Evolutionary conservation across 2,329 filamentous ascomycete genomes (phyloP).

Genomic region (Alternaria solani): DNA sequence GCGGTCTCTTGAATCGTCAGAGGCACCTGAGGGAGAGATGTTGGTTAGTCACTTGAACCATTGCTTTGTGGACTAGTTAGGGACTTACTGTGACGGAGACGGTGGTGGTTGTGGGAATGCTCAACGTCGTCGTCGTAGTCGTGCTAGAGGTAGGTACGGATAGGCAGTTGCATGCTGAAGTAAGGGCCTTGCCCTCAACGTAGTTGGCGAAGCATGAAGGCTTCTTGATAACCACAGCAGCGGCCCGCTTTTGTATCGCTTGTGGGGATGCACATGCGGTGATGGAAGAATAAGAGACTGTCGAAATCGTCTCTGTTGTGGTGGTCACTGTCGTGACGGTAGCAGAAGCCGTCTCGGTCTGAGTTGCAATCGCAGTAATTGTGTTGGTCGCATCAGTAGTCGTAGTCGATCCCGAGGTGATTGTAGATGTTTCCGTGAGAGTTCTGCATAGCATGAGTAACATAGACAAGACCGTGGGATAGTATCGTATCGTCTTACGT

Average conservation of each 20-base stretch:
- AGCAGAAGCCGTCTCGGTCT: not conserved
- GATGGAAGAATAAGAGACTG: not conserved
- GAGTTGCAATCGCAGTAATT: not conserved
- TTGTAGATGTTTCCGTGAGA: not conserved
- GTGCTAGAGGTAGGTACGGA: not conserved
- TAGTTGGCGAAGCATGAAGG: not conserved
- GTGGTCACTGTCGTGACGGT: not conserved
- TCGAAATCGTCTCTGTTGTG: not conserved
- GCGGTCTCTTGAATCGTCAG: not conserved
- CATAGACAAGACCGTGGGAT: not conserved
- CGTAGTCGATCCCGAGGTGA: not conserved
- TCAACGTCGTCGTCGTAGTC: not conserved
- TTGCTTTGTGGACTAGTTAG: accelerated
- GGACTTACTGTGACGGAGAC: not conserved
- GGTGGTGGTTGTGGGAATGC: not conserved
- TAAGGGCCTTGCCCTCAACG: not conserved
- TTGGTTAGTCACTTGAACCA: not conserved
- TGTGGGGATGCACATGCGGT: not conserved
- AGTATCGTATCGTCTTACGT: not conserved
- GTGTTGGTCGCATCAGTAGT: not conserved
- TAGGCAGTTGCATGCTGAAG: not conserved
- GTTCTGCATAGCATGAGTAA: not conserved
- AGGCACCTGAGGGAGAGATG: not conserved
- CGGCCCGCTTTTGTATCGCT: not conserved
- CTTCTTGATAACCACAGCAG: not conserved